A percentile compares a stretch with the other conserved stretches of the same genome.
Conservation (phyloP, 495 filamentous ascomycete species). For the Sphaerosporella brunnea region DNA sequence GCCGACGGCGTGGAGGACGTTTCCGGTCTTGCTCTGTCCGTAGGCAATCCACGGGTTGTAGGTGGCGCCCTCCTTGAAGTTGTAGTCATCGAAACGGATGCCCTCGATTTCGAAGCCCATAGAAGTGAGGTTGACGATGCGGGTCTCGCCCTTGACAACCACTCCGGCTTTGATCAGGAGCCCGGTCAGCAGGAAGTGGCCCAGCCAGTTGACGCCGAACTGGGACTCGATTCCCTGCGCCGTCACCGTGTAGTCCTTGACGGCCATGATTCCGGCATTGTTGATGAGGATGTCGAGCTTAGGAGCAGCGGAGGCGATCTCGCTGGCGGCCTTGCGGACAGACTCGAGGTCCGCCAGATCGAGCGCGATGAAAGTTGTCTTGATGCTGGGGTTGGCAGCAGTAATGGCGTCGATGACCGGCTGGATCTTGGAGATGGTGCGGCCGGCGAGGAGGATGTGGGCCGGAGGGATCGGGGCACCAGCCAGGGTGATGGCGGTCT, state of each 20-base stretch:
- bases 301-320: conserved; percentile 30
- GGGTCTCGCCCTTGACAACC: too few relatives aligned
- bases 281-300: conserved; percentile 50
- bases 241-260: conserved; percentile 28
- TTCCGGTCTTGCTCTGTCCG: conserved; percentile 41
- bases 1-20: conserved; percentile 35
- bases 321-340: conserved; percentile 35
- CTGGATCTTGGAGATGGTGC: conserved; percentile 9
- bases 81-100: conserved; percentile 38
- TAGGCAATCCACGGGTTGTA: conserved; percentile 35
- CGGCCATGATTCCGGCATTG: conserved; percentile 50
- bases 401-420: conserved; percentile 15
- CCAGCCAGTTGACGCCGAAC: conserved; percentile 40
- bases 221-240: conserved; percentile 37
- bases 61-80: conserved; percentile 31
- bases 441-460: conserved; percentile 21
- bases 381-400: conserved; percentile 7
- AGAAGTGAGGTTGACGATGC: conserved; percentile 30
- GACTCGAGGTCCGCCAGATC: conserved; percentile 33
- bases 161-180: conserved; percentile 32
- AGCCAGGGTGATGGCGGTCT: conserved; percentile 32
- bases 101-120: conserved; percentile 30
- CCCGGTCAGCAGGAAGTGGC: conserved; percentile 42
- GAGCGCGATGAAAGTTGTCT: conserved; percentile 28
- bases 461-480: conserved; percentile 27